Conservation (phyloP, 345 rosid species). For the Triadica sebifera region DNA sequence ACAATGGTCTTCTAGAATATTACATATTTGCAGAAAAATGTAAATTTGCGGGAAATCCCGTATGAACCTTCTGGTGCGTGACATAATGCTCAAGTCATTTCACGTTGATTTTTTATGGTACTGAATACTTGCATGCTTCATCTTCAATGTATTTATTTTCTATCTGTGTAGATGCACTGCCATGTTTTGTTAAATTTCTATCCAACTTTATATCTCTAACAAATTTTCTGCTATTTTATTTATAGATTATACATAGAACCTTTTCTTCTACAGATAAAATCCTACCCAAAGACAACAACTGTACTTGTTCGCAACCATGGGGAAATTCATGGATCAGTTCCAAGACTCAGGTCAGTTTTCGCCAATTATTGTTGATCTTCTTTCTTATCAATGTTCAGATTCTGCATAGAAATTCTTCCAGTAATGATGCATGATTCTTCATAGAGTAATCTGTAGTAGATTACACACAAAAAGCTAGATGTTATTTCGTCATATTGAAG, state of each 20-base stretch:
- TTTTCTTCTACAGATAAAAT: slow-evolving; percentile 51
- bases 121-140: background rate
- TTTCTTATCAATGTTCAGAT: background rate
- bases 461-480: too few relatives aligned
- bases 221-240: slow-evolving; percentile 9
- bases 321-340: slow-evolving; percentile 98
- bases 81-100: background rate
- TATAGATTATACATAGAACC: background rate
- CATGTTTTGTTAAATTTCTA: background rate
- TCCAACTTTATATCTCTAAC: background rate
- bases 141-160: background rate
- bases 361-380: background rate
- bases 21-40: too few relatives aligned
- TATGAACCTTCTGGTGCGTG: too few relatives aligned
- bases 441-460: too few relatives aligned
- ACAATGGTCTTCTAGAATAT: too few relatives aligned
- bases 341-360: slow-evolving; percentile 78
- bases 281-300: slow-evolving; percentile 86
- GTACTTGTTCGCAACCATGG: slow-evolving; percentile 98
- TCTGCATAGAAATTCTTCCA: background rate
- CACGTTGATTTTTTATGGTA: background rate
- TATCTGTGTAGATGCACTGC: background rate
- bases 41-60: too few relatives aligned
- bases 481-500: too few relatives aligned
- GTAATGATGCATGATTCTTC: background rate